phyloP scores from a whole-genome alignment of 1,139 yeast species.

The Debaryomyces robertsiae region DNA sequence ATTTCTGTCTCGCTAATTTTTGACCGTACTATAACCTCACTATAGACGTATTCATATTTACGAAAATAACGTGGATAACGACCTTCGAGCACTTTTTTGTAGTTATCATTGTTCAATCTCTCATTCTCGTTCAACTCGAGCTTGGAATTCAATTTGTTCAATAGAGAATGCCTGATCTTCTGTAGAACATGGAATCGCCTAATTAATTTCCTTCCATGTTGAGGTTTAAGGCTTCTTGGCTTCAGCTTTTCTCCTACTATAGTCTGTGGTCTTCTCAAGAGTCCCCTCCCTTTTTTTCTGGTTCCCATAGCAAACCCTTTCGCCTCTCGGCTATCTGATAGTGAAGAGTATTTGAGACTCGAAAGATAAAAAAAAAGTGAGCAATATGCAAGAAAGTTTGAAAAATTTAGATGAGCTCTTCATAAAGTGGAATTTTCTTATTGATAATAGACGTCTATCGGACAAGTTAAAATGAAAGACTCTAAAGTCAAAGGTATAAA shows the following conservation, averaged over 20 bases:
- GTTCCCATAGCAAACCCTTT: conserved; percentile 12
- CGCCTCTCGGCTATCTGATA: neutral
- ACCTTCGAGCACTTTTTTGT: conserved; percentile 20
- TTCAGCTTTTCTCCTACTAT: conserved; percentile 31
- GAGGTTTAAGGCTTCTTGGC: conserved; percentile 57
- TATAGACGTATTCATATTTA: conserved; percentile 10
- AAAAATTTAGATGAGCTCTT: conserved; percentile 4
- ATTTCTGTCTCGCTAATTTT: conserved; percentile 18
- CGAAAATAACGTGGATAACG: neutral
- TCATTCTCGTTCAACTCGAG: conserved; percentile 16
- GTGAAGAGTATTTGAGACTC: neutral
- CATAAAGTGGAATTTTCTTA: neutral
- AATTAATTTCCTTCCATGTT: conserved; percentile 64
- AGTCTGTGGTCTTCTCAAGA: conserved; percentile 27
- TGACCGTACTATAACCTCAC: conserved; percentile 11
- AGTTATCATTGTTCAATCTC: conserved; percentile 28
- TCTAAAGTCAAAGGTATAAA: conserved; percentile 14
- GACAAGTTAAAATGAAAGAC: neutral
- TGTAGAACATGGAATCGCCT: conserved; percentile 67
- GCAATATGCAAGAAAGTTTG: neutral
- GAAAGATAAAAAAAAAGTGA: neutral
- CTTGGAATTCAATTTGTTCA: conserved; percentile 23
- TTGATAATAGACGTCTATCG: neutral
- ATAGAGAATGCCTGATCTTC: conserved; percentile 48
- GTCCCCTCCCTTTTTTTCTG: conserved; percentile 20